Evolutionary conservation across 352 stramenopile species (phyloP).

Genomic region (Saprolegnia parasitica): DNA sequence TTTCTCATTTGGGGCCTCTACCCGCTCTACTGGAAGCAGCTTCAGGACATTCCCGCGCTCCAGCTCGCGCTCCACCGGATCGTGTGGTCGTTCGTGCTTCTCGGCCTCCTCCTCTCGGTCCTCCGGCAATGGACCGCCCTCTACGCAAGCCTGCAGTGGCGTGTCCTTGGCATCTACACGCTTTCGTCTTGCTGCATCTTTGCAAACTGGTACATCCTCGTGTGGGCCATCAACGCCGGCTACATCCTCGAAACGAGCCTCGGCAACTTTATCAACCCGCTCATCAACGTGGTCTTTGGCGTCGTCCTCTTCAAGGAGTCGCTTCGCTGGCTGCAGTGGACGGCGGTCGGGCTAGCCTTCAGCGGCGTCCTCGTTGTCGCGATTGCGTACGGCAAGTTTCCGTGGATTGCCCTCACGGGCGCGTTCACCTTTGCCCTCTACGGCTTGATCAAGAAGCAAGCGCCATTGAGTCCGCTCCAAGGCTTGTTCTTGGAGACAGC

Average conservation of each 20-base stretch:
- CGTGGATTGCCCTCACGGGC: slow-evolving; percentile 21
- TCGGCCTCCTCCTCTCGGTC: neutral
- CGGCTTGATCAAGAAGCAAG: slow-evolving; percentile 13
- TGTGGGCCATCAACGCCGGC: slow-evolving; percentile 22
- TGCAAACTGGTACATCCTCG: slow-evolving; percentile 7
- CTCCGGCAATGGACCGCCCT: neutral
- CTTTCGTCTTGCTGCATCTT: slow-evolving; percentile 4
- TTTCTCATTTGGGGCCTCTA: slow-evolving; percentile 24
- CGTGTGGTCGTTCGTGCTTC: slow-evolving; percentile 14
- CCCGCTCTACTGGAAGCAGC: slow-evolving; percentile 26
- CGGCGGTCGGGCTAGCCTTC: slow-evolving; percentile 1
- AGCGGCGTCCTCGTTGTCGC: slow-evolving; percentile 9
- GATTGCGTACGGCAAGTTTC: slow-evolving; percentile 26
- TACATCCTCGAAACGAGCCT: slow-evolving; percentile 21
- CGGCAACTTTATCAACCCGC: slow-evolving; percentile 26
- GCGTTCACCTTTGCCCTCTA: slow-evolving; percentile 20
- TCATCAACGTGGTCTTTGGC: slow-evolving; percentile 19
- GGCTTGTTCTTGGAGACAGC: slow-evolving; percentile 14
- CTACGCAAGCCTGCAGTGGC: neutral
- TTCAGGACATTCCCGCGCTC: slow-evolving; percentile 8
- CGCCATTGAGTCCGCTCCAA: slow-evolving; percentile 7
- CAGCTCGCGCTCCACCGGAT: slow-evolving; percentile 19
- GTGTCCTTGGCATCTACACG: neutral
- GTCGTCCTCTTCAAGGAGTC: slow-evolving; percentile 18
- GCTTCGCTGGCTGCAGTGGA: slow-evolving; percentile 1